Base-by-base conservation (phyloP, 371 early-diverging fungal species). In the Mortierella sp. region DNA sequence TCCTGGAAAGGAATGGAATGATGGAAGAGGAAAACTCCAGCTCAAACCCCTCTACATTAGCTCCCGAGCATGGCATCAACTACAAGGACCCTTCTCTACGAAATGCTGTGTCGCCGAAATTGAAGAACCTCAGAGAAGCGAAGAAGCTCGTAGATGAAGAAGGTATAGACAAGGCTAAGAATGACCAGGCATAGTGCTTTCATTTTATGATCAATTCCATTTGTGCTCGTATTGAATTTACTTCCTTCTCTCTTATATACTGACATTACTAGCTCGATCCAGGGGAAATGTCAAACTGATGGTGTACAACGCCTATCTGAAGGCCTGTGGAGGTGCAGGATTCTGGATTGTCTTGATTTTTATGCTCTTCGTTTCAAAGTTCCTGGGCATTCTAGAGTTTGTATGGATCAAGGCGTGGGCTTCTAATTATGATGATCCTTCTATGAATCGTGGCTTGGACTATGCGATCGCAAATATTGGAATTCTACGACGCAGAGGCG, bases 131-230 rank as follows among this genome's bases (percentile, higher is more conserved):
- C 49, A 65, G 51, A 31, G 63, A 57, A 37, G 70, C 79, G 29
- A 78, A 78, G 66, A 69, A 63, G 26, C 70, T 78, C 0, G 72
- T 78, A 3, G 73, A 78, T 40, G 79, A 78, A 57, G 79, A 78
- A 73, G 77, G 77, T 76, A 68, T 55, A 31, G 26, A 13, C 40
- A 40, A 40, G 40, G 13, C 40, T 37, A 9, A 37, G 10, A 37
- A 37, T 37, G 17, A 17, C 19, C 45, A 45, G 45, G 6, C 2
- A 2, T 19, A 1, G 13, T 45, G 6, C 17, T 19, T 19, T 13
- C 17, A 17, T 17, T 45, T 45, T 19, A 6, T 13, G 19, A 19
- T 13, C 45, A 6, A 45, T 8, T 37, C 17, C 45, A 19, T 13
- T 29, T 22, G 0, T 34, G 34, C 15, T 57, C 13, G 13, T 45